A percentile compares a stretch with the other conserved stretches of the same genome.
Conservation (phyloP, 2,329 filamentous ascomycete species). For the Dendrostoma leiphaemia region DNA sequence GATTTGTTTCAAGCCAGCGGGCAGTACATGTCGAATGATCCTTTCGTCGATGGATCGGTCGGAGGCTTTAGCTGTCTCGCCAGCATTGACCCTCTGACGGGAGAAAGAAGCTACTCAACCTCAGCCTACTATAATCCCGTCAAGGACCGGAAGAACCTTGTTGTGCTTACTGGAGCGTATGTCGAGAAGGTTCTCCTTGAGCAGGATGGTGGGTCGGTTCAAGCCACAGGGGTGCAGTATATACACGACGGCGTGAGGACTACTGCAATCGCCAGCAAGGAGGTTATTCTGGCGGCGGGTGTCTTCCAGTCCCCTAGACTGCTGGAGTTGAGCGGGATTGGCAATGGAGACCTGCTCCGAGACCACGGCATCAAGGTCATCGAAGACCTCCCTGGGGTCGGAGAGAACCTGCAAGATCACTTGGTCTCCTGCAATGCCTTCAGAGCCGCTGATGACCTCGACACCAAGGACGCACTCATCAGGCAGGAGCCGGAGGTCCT, state of each 20-base stretch:
- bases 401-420: conserved; percentile 29
- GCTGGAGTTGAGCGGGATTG: conserved; percentile 33
- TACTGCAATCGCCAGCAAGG: conserved; percentile 19
- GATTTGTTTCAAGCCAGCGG: not conserved
- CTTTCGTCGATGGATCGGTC: conserved; percentile 3
- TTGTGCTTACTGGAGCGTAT: conserved; percentile 21
- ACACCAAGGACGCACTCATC: not conserved
- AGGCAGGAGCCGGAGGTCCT: conserved; percentile 16
- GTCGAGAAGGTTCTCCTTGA: conserved; percentile 24
- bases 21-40: not conserved
- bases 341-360: conserved; percentile 24
- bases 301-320: conserved; percentile 31
- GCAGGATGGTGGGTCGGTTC: not conserved
- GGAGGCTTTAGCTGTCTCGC: conserved; percentile 11
- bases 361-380: conserved; percentile 26
- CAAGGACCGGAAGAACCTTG: conserved; percentile 14
- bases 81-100: conserved; percentile 15
- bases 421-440: conserved; percentile 7
- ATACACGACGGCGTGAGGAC: conserved; percentile 20
- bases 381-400: conserved; percentile 30
- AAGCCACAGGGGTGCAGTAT: conserved; percentile 23
- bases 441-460: not conserved
- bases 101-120: conserved; percentile 19
- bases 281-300: conserved; percentile 32
- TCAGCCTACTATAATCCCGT: conserved; percentile 17